A percentile compares a stretch with the other conserved stretches of the same genome.
Evolutionary conservation across 1,139 yeast species (phyloP).

Genomic region (Yamadazyma oceani): DNA sequence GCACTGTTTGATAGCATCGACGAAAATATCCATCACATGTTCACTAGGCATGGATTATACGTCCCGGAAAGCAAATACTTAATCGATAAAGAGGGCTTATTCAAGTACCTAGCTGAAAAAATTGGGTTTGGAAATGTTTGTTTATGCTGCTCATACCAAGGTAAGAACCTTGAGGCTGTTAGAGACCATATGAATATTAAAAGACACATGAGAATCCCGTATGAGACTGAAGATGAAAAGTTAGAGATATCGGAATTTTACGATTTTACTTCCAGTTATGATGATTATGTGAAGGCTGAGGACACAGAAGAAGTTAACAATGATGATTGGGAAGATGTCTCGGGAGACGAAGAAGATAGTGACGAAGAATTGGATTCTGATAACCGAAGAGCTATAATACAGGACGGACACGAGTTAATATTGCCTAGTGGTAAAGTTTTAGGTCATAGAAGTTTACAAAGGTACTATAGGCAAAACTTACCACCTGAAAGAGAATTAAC

Average conservation of each 20-base stretch:
- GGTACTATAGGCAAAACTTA: constrained; percentile 80
- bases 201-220: constrained; percentile 87
- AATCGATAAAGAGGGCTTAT: constrained; percentile 66
- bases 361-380: constrained; percentile 43
- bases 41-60: constrained; percentile 73
- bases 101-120: constrained; percentile 75
- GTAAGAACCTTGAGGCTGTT: constrained; percentile 78
- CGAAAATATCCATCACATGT: constrained; percentile 75
- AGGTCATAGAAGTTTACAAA: constrained; percentile 85
- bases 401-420: constrained; percentile 72
- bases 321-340: constrained; percentile 50
- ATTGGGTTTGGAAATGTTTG: constrained; percentile 87
- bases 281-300: constrained; percentile 22
- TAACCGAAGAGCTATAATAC: constrained; percentile 35
- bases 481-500: constrained; percentile 70
- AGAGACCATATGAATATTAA: constrained; percentile 87
- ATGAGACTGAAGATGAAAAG: constrained; percentile 79
- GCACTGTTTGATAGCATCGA: constrained; percentile 44
- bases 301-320: constrained; percentile 24
- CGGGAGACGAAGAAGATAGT: constrained; percentile 44
- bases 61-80: constrained; percentile 80
- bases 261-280: constrained; percentile 75
- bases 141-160: constrained; percentile 80
- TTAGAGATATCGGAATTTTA: constrained; percentile 80
- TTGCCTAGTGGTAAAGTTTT: constrained; percentile 84